Evolutionary conservation across 805 yeast species (phyloP).

Genomic region (Candida parachauliodes): DNA sequence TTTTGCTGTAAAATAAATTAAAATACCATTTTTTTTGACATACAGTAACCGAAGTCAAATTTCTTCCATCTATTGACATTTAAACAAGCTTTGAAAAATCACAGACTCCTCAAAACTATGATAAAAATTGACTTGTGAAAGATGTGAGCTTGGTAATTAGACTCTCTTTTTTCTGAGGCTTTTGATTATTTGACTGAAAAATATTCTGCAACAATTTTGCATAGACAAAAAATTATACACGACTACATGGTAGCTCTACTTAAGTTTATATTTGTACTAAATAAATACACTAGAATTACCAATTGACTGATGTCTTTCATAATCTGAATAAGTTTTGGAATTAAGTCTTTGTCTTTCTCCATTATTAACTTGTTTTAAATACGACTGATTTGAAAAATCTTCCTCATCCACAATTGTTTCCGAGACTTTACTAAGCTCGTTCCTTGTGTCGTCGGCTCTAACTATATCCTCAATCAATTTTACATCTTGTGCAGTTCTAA

Average conservation of each 20-base stretch:
- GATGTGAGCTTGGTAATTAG: too few species aligned
- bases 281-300: conserved; percentile 2
- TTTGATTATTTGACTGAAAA: too few species aligned
- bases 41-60: not conserved
- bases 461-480: conserved; percentile 11
- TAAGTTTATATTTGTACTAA: not conserved
- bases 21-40: not conserved
- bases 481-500: conserved; percentile 2
- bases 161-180: too few species aligned
- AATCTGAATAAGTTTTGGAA: conserved; percentile 3
- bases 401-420: conserved; percentile 7
- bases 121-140: too few species aligned
- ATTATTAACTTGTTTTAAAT: conserved; percentile 7
- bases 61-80: conserved; percentile 2
- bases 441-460: not conserved
- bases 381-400: conserved; percentile 8
- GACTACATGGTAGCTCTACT: not conserved
- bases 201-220: conserved; percentile 5
- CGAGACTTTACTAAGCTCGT: not conserved
- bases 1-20: not conserved
- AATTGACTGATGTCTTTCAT: conserved; percentile 2
- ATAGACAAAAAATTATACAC: not conserved
- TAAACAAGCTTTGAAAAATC: not conserved
- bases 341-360: not conserved
- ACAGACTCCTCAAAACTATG: too few species aligned